Percentiles rank a stretch among this genome's conserved stretches.
Conservation (phyloP, 768 basidiomycete genomes). For the Pisolithus microcarpus region DNA sequence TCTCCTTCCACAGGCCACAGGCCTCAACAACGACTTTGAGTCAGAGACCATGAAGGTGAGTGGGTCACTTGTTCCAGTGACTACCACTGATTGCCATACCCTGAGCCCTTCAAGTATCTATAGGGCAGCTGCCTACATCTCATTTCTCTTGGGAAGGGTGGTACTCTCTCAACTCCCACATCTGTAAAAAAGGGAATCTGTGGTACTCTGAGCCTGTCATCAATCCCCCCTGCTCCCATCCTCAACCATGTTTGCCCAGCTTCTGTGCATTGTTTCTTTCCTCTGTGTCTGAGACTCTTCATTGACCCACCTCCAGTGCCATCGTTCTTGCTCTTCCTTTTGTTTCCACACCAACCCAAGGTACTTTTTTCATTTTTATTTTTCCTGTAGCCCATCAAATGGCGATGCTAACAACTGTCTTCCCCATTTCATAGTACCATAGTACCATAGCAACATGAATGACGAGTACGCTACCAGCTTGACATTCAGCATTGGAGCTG, state of each 20-base stretch:
- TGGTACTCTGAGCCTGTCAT: too few species aligned
- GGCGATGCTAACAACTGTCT: background rate
- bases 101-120: too few species aligned
- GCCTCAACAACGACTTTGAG: too few species aligned
- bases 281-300: background rate
- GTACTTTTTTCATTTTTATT: conserved; percentile 14
- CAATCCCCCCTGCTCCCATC: background rate
- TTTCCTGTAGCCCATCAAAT: background rate
- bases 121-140: too few species aligned
- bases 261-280: conserved; percentile 31
- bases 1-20: too few species aligned
- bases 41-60: too few species aligned
- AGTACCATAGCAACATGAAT: conserved; percentile 33
- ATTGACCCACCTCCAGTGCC: conserved; percentile 36
- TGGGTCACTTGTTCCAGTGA: too few species aligned
- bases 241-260: conserved; percentile 43
- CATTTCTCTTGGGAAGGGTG: too few species aligned
- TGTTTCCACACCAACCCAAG: conserved; percentile 34
- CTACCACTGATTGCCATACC: too few species aligned
- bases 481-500: conserved; percentile 36
- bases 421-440: background rate
- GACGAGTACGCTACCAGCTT: conserved; percentile 34
- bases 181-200: too few species aligned
- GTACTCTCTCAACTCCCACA: too few species aligned
- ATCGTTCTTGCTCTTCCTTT: conserved; percentile 40